Base-by-base conservation (phyloP, 148 eudicot genomes). In the Pharnaceum exiguum region DNA sequence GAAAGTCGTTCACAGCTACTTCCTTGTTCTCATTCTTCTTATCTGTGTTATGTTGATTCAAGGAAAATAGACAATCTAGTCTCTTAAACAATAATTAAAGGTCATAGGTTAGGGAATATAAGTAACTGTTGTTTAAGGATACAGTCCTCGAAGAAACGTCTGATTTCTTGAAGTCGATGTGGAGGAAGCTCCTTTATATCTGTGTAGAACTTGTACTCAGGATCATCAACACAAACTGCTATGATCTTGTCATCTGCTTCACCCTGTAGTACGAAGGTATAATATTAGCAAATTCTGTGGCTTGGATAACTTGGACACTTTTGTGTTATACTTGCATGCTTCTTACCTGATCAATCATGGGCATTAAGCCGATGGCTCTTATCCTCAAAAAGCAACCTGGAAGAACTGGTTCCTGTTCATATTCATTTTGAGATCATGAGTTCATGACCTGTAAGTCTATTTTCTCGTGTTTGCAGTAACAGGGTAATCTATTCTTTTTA, bases 351-450 rank as follows among this genome's bases (percentile, higher is more conserved):
- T 86, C 94, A 55, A 86, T 86, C 94, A 86, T 86, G 43, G 88
- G 88, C 94, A 86, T 86, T 23, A 86, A 59, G 38, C 88, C 94
- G 39, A 86, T 77, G 36, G 88, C 79, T 67, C 66, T 79, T 28
- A 80, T 83, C 57, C 94, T 73, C 63, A 86, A 77, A 65, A 82
- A 86, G 75, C 88, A 82, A 35, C 88, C 94, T 5, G 94, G 94
- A 58, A 80, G 71, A 17, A 77, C 83, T 24, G 94, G 88, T 63
- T 86, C 94, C 94, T 86, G 65, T 48, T 51, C 55, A 50, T 13
- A 17, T 30, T 42, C 45, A 25, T n/a, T n/a, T n/a, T n/a, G n/a
- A n/a, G n/a, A n/a, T n/a, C n/a, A n/a, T n/a, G n/a, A n/a, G n/a
- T n/a, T n/a, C n/a, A n/a, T n/a, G n/a, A n/a, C n/a, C n/a, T n/a